These are phyloP conservation scores for Cyathus striatus DNA, from an alignment of 768 basidiomycete species.

Conservation along the genomic window DNA sequence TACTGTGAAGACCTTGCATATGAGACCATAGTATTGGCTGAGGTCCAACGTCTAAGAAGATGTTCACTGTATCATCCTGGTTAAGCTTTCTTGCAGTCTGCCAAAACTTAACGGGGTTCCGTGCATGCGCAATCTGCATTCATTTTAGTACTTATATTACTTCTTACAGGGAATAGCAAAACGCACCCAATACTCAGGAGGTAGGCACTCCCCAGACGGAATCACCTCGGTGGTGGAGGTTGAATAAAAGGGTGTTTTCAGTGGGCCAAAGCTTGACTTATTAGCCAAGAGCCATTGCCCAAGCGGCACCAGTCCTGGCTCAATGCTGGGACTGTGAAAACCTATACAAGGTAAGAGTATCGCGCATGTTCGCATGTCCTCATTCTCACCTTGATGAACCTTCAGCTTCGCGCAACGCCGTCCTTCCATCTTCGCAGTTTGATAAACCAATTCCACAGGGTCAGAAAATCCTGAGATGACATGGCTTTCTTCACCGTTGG, in stretches of 20 bases:
- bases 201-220: conserved; percentile 12
- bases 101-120: conserved; percentile 23
- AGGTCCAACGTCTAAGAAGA: conserved; percentile 28
- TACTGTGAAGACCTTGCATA: conserved; percentile 19
- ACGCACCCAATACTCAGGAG: conserved; percentile 24
- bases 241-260: conserved; percentile 22
- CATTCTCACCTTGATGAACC: conserved; percentile 23
- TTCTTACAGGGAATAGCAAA: not conserved
- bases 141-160: not conserved
- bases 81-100: conserved; percentile 17
- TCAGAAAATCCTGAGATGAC: conserved; percentile 25
- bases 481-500: conserved; percentile 17
- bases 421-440: conserved; percentile 19
- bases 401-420: conserved; percentile 20
- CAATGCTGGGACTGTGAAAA: conserved; percentile 29
- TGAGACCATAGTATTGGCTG: conserved; percentile 26
- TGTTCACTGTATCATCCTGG: conserved; percentile 15
- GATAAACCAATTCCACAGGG: conserved; percentile 16
- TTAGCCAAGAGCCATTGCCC: conserved; percentile 20
- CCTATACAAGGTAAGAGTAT: conserved; percentile 10
- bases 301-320: conserved; percentile 18
- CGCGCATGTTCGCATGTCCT: no score
- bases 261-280: conserved; percentile 6
- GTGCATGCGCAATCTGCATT: conserved; percentile 24
- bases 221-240: conserved; percentile 19